Evolutionary conservation across 164 flowering plant genomes (phyloP).

Genomic region (Aristolochia fimbriata): DNA sequence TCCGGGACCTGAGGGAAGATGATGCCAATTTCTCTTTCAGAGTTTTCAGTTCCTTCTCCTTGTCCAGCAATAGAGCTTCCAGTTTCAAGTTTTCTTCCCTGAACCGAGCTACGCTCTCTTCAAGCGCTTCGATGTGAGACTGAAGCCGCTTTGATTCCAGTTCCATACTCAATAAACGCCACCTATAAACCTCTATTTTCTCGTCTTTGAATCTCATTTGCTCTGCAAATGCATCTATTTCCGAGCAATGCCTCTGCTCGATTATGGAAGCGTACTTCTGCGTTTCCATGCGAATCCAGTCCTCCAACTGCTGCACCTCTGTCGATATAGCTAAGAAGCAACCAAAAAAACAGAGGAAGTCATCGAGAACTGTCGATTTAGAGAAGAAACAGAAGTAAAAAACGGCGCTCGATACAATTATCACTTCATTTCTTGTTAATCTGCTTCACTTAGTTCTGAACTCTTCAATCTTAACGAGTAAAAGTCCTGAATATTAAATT

Average conservation of each 20-base stretch:
- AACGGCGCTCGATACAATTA: no score
- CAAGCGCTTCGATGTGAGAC: conserved; percentile 50
- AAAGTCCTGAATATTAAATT: no score
- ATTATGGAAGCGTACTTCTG: conserved; percentile 35
- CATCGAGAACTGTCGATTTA: background rate
- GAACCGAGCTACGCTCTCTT: conserved; percentile 38
- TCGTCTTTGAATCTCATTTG: conserved; percentile 78
- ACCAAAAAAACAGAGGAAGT: conserved; percentile 2
- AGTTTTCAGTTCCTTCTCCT: conserved; percentile 47
- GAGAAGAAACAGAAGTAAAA: background rate
- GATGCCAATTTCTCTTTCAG: conserved; percentile 32
- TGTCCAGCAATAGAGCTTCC: conserved; percentile 40
- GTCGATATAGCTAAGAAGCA: conserved; percentile 19
- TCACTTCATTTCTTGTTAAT: background rate
- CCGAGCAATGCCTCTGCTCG: conserved; percentile 59
- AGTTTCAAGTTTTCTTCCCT: conserved; percentile 47
- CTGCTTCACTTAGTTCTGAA: no score
- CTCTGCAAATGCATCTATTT: conserved; percentile 72
- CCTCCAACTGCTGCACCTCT: conserved; percentile 40
- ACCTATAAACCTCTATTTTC: conserved; percentile 59
- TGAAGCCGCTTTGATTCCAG: conserved; percentile 63
- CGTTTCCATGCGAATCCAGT: conserved; percentile 44
- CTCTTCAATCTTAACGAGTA: no score
- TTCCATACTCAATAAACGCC: conserved; percentile 72
- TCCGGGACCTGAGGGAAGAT: conserved; percentile 15